These are phyloP conservation scores for Hylodesmum podocarpum DNA, from an alignment of 306 rosid genomes.

Conservation along the genomic window DNA sequence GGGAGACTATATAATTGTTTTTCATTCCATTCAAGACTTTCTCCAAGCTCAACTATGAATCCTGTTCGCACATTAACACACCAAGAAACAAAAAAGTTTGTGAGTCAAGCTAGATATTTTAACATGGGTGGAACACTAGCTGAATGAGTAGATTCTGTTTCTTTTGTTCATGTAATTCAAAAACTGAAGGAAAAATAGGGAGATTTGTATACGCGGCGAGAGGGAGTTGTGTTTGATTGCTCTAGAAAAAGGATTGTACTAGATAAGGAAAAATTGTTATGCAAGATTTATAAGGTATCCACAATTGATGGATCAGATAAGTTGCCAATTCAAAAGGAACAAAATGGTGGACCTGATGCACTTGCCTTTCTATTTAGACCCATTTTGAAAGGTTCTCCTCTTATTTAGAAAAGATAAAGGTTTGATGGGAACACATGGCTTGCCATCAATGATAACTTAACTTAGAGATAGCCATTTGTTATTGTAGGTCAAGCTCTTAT, in stretches of 20 bases:
- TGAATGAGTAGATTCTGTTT: constrained; percentile 23
- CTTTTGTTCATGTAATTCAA: neutral
- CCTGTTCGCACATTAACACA: constrained; percentile 8
- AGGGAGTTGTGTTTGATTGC: constrained; percentile 32
- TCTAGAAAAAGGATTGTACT: constrained; percentile 16
- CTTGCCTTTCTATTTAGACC: constrained; percentile 31
- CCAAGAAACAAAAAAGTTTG: constrained; percentile 34
- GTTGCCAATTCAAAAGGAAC: constrained; percentile 38
- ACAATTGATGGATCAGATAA: constrained; percentile 54
- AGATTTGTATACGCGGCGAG: constrained; percentile 45
- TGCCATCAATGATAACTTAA: constrained; percentile 39
- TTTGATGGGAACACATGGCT: constrained; percentile 27
- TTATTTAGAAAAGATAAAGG: neutral
- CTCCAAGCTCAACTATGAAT: constrained; percentile 32
- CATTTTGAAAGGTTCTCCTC: constrained; percentile 42
- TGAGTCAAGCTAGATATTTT: constrained; percentile 31
- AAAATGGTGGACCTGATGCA: constrained; percentile 40
- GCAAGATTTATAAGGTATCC: constrained; percentile 38
- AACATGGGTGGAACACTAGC: constrained; percentile 22
- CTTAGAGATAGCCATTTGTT: neutral
- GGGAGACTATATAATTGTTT: no score
- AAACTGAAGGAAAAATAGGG: neutral
- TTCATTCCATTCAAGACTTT: constrained; percentile 53
- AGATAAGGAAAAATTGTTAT: neutral
- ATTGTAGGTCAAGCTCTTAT: constrained; percentile 28